Percentiles rank a stretch among this genome's conserved stretches.
Evolutionary conservation across 2,329 filamentous ascomycete genomes (phyloP).

Genomic region (Leptodontidium sp.): DNA sequence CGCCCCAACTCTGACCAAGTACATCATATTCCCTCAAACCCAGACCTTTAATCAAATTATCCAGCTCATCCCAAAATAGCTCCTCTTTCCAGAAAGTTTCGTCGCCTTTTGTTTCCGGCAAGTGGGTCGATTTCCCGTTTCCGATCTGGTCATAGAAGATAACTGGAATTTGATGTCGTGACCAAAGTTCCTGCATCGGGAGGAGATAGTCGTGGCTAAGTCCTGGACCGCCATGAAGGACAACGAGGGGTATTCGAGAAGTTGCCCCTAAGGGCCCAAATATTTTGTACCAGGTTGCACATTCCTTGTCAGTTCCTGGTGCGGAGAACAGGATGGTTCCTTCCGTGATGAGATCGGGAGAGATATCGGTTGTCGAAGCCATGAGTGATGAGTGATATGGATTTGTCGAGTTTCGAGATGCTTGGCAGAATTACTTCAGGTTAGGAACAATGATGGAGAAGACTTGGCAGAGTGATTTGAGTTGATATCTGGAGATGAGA

Average conservation of each 20-base stretch:
- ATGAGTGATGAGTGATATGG: background rate
- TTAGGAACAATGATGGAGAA: background rate
- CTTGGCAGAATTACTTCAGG: background rate
- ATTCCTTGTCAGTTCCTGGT: conserved; percentile 46
- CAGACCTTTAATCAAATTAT: conserved; percentile 55
- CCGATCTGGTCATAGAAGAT: conserved; percentile 65
- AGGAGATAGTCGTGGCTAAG: conserved; percentile 53
- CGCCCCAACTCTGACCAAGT: conserved; percentile 61
- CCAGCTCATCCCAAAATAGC: conserved; percentile 58
- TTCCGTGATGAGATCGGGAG: background rate
- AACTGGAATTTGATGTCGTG: conserved; percentile 50
- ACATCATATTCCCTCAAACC: conserved; percentile 53
- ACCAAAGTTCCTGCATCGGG: conserved; percentile 18
- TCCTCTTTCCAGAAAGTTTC: conserved; percentile 55
- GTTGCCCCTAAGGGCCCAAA: conserved; percentile 45
- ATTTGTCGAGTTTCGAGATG: background rate
- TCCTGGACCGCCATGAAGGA: conserved; percentile 56
- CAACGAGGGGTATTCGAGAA: conserved; percentile 38
- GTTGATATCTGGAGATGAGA: background rate
- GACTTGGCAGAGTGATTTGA: background rate
- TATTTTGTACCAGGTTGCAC: conserved; percentile 51
- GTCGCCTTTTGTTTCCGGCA: conserved; percentile 55
- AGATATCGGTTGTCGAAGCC: background rate
- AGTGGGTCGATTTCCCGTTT: conserved; percentile 57
- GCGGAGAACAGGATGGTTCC: background rate